Evolutionary conservation across 371 early-diverging fungal species (phyloP).

Genomic region (Mortierella sp.): DNA sequence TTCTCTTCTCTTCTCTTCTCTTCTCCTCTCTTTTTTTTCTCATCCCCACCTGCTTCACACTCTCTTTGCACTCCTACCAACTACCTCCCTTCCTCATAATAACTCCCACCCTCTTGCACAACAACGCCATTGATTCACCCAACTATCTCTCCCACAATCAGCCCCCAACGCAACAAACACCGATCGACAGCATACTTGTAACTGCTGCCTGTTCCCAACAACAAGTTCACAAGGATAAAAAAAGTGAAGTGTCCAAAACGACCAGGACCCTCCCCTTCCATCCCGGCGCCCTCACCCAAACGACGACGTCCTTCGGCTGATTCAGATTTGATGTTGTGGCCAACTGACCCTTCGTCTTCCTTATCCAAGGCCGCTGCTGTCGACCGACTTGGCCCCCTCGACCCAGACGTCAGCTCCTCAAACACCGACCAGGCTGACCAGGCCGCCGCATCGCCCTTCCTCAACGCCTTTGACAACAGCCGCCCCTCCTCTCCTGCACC

Average conservation of each 20-base stretch:
- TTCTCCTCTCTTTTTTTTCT: not conserved
- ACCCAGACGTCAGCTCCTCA: conserved; percentile 22
- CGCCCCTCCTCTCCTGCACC: conserved; percentile 38
- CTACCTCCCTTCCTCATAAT: not conserved
- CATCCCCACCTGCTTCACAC: not conserved
- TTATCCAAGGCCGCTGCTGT: conserved; percentile 35
- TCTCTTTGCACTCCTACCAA: not conserved
- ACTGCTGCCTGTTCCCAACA: not conserved
- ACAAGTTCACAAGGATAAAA: not conserved
- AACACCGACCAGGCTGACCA: conserved; percentile 19
- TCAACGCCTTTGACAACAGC: conserved; percentile 48
- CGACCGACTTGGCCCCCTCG: conserved; percentile 17
- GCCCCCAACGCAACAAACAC: not conserved
- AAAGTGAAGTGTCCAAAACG: conserved; percentile 4
- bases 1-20: not conserved
- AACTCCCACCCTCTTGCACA: not conserved
- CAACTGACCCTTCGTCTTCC: conserved; percentile 17
- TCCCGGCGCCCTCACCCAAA: not conserved
- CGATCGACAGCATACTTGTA: not conserved
- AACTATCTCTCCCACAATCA: not conserved
- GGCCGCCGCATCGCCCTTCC: conserved; percentile 11
- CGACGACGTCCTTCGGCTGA: conserved; percentile 13
- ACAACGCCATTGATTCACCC: not conserved
- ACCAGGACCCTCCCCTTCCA: not conserved
- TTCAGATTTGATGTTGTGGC: conserved; percentile 31